Evolutionary conservation across 805 yeast genomes (phyloP).

Genomic region (Candida maltosa): DNA sequence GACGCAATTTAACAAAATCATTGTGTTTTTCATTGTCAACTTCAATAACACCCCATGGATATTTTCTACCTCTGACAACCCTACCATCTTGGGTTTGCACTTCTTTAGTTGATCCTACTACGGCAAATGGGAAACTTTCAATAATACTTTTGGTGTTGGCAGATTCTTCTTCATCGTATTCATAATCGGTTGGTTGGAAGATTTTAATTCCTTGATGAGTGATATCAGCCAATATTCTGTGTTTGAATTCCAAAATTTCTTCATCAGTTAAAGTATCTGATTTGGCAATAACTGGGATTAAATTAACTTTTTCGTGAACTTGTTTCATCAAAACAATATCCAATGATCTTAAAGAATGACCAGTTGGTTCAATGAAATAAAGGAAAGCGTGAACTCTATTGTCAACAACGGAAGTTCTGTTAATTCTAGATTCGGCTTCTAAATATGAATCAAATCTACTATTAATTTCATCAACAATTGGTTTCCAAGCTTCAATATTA

Average conservation of each 20-base stretch:
- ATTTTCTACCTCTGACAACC: slow-evolving; percentile 82
- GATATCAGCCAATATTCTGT: slow-evolving; percentile 74
- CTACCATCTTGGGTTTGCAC: slow-evolving; percentile 73
- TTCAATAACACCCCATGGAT: slow-evolving; percentile 97
- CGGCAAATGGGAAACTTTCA: slow-evolving; percentile 83
- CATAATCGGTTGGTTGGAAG: slow-evolving; percentile 76
- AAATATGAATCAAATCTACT: slow-evolving; percentile 81
- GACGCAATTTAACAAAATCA: slow-evolving; percentile 87
- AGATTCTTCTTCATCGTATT: slow-evolving; percentile 76
- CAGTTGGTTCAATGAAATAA: slow-evolving; percentile 96
- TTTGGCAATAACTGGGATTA: slow-evolving; percentile 93
- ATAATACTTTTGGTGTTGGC: slow-evolving; percentile 64
- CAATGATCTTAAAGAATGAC: slow-evolving; percentile 84
- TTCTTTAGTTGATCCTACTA: slow-evolving; percentile 81
- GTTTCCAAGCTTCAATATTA: slow-evolving; percentile 71
- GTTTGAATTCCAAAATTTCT: slow-evolving; percentile 75
- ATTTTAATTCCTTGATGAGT: slow-evolving; percentile 64
- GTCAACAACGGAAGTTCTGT: slow-evolving; percentile 69
- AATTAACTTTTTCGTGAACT: slow-evolving; percentile 85
- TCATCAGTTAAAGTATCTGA: slow-evolving; percentile 89
- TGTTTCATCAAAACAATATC: slow-evolving; percentile 86
- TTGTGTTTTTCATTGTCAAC: slow-evolving; percentile 92
- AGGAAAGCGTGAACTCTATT: slow-evolving; percentile 89
- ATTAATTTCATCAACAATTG: slow-evolving; percentile 87
- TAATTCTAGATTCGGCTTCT: slow-evolving; percentile 83